Percentiles rank a stretch among this genome's conserved stretches.
Conservation (phyloP, 805 yeast species). For the Pichia phayaonensis region DNA sequence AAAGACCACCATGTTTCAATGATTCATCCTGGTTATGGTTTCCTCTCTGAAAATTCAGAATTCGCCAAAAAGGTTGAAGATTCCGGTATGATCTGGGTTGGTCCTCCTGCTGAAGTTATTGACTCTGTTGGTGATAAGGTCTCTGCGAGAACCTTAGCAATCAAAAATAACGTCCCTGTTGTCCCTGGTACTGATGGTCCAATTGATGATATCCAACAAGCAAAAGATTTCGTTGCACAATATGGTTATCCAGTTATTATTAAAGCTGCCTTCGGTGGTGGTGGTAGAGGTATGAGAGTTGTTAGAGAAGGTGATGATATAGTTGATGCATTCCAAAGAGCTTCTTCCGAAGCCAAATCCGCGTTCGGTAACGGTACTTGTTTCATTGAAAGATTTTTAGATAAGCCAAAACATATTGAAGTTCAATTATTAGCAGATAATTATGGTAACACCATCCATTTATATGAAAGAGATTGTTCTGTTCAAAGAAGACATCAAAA, state of each 20-base stretch:
- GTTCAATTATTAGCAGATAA: constrained; percentile 92
- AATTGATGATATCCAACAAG: constrained; percentile 72
- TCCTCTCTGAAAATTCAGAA: constrained; percentile 84
- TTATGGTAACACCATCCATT: constrained; percentile 90
- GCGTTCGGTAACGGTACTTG: constrained; percentile 99
- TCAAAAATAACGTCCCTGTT: constrained; percentile 73
- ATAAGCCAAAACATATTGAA: constrained; percentile 95
- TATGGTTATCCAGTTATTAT: constrained; percentile 95
- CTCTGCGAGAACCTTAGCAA: constrained; percentile 84
- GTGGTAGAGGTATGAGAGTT: constrained; percentile 99
- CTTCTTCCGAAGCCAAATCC: constrained; percentile 87
- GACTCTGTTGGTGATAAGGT: constrained; percentile 97
- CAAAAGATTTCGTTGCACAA: constrained; percentile 66
- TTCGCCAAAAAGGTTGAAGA: constrained; percentile 88
- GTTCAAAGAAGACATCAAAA: constrained; percentile 99
- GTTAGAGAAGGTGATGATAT: constrained; percentile 94
- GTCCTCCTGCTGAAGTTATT: constrained; percentile 82
- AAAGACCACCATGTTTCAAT: constrained; percentile 68
- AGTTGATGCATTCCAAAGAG: constrained; percentile 86
- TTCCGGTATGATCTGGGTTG: constrained; percentile 92
- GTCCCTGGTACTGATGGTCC: constrained; percentile 99
- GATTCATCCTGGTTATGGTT: constrained; percentile 93
- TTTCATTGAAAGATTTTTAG: constrained; percentile 91
- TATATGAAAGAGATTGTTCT: constrained; percentile 98
- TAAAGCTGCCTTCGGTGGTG: constrained; percentile 99